Evolutionary conservation across 306 rosid genomes (phyloP).

Genomic region (Parietaria judaica): DNA sequence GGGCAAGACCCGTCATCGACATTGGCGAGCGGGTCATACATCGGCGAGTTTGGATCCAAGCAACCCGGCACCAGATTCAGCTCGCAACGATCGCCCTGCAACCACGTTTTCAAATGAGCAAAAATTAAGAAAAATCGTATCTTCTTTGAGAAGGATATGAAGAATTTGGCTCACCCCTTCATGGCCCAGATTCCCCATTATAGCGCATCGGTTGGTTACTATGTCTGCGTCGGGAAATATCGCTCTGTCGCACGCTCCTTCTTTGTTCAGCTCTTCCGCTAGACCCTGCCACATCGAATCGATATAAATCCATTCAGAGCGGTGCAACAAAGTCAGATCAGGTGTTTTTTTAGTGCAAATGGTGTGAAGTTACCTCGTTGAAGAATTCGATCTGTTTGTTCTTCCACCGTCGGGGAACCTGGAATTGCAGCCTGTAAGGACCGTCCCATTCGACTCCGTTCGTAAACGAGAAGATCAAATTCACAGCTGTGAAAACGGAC

Average conservation of each 20-base stretch:
- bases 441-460: slow-evolving; percentile 97
- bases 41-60: slow-evolving; percentile 64
- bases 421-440: slow-evolving; percentile 74
- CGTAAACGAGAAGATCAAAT: slow-evolving; percentile 89
- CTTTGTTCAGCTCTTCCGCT: slow-evolving; percentile 66
- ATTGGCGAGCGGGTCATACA: slow-evolving; percentile 70
- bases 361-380: slow-evolving; percentile 45
- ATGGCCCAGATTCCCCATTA: slow-evolving; percentile 57
- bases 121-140: neutral
- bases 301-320: neutral
- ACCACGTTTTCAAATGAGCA: slow-evolving; percentile 3
- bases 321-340: too few species aligned
- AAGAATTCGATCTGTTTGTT: slow-evolving; percentile 78
- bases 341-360: too few species aligned
- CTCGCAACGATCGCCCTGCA: slow-evolving; percentile 83
- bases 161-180: slow-evolving; percentile 58
- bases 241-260: slow-evolving; percentile 84
- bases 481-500: slow-evolving; percentile 42
- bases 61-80: slow-evolving; percentile 65
- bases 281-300: slow-evolving; percentile 44
- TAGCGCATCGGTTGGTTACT: slow-evolving; percentile 49
- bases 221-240: slow-evolving; percentile 68
- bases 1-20: slow-evolving; percentile 87
- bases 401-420: slow-evolving; percentile 49
- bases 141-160: neutral